Evolutionary conservation across 805 yeast species (phyloP).

Genomic region (Candida bentonensis): DNA sequence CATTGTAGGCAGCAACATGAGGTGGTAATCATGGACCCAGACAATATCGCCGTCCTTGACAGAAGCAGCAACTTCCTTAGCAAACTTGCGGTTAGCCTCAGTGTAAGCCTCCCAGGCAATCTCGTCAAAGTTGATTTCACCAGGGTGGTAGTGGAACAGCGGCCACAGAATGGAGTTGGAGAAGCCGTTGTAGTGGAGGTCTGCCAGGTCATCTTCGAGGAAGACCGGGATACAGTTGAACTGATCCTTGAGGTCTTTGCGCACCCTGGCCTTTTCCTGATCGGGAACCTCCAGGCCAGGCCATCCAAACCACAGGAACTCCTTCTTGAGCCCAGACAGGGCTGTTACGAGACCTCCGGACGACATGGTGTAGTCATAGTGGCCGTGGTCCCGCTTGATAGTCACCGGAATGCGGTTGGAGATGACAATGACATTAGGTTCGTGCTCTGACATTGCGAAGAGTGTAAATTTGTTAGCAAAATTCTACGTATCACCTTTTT

Average conservation of each 20-base stretch:
- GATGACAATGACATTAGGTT: conserved; percentile 64
- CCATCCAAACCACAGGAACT: conserved; percentile 88
- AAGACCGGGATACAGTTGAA: conserved; percentile 88
- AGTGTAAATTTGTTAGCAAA: too few relatives aligned
- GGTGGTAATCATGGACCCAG: conserved; percentile 97
- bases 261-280: conserved; percentile 54
- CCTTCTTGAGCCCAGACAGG: conserved; percentile 78
- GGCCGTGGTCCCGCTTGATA: conserved; percentile 49
- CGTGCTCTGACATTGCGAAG: too few relatives aligned
- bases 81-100: conserved; percentile 78
- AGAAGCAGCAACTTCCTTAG: conserved; percentile 52
- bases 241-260: conserved; percentile 52
- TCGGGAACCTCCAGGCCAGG: conserved; percentile 76
- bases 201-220: conserved; percentile 79
- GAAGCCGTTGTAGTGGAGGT: conserved; percentile 92
- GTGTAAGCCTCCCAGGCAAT: conserved; percentile 96
- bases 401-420: conserved; percentile 95
- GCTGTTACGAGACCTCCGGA: conserved; percentile 97
- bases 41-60: conserved; percentile 74
- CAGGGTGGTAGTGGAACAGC: conserved; percentile 95
- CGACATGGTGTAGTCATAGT: conserved; percentile 78
- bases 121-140: conserved; percentile 97
- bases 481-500: too few relatives aligned
- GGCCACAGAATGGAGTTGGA: conserved; percentile 96
- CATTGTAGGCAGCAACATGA: conserved; percentile 89